A percentile compares a stretch with the other conserved stretches of the same genome.
Conservation (phyloP, 352 stramenopile species). For the Globisporangium solare region DNA sequence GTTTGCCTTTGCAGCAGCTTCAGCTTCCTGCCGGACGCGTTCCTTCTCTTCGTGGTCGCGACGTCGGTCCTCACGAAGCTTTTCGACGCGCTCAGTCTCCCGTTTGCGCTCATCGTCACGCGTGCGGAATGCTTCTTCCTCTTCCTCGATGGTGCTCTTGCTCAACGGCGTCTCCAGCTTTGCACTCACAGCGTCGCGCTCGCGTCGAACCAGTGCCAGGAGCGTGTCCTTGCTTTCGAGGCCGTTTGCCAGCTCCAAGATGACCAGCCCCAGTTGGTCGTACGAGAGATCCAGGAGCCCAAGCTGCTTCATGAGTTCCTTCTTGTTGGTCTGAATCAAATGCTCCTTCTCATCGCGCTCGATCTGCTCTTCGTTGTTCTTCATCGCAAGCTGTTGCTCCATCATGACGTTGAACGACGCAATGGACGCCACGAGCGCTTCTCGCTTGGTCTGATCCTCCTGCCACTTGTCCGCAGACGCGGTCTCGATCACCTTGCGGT, state of each 20-base stretch:
- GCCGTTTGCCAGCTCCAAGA: constrained; percentile 51
- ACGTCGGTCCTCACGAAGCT: constrained; percentile 41
- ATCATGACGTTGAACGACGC: constrained; percentile 28
- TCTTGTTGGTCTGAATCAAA: constrained; percentile 36
- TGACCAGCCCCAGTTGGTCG: constrained; percentile 52
- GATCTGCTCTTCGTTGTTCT: constrained; percentile 35
- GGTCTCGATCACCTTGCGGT: constrained; percentile 28
- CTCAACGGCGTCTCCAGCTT: constrained; percentile 21
- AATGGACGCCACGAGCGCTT: constrained; percentile 22
- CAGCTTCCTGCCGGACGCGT: constrained; percentile 22
- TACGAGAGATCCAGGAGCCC: constrained; percentile 52
- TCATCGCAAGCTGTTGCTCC: constrained; percentile 35
- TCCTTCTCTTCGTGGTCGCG: constrained; percentile 25
- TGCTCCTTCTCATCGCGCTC: constrained; percentile 46
- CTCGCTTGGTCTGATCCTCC: constrained; percentile 26
- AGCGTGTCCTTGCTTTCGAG: constrained; percentile 49
- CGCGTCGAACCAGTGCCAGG: constrained; percentile 41
- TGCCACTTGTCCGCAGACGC: constrained; percentile 31
- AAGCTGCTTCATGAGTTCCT: constrained; percentile 42
- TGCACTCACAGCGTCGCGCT: constrained; percentile 24
- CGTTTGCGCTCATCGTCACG: constrained; percentile 46
- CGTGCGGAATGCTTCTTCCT: constrained; percentile 40
- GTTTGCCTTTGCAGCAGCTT: constrained; percentile 13
- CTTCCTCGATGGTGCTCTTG: constrained; percentile 41
- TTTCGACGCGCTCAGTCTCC: constrained; percentile 51